These are phyloP conservation scores for Alternaria arbusti DNA, from an alignment of 2,329 filamentous ascomycete species.

Conservation along the genomic window DNA sequence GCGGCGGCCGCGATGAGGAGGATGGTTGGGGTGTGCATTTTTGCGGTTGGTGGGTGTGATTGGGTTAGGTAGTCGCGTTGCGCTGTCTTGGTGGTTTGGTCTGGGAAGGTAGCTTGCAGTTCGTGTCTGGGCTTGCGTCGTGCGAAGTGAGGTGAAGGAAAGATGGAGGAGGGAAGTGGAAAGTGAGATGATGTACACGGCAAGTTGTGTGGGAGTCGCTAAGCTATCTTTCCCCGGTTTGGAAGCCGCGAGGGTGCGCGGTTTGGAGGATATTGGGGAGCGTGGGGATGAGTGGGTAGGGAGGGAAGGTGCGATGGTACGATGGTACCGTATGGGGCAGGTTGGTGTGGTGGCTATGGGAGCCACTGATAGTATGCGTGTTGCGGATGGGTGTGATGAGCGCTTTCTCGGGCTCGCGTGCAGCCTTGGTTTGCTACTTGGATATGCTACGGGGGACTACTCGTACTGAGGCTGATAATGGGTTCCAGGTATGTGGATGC, in stretches of 20 bases:
- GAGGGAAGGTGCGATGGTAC: background rate
- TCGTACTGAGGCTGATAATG: too few species aligned
- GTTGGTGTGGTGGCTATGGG: background rate
- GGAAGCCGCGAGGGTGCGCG: background rate
- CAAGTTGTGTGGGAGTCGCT: background rate
- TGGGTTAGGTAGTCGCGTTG: background rate
- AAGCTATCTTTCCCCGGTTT: background rate
- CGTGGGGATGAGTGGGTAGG: background rate
- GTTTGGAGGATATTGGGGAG: background rate
- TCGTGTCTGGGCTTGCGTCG: too few species aligned
- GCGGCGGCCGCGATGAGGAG: background rate
- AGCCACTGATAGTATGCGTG: background rate
- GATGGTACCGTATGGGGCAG: background rate
- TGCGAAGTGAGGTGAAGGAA: background rate
- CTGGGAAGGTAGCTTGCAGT: background rate
- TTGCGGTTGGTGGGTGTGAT: background rate
- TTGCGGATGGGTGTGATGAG: background rate
- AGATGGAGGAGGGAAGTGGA: background rate
- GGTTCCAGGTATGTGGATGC: fast-evolving
- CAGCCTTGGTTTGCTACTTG: too few species aligned
- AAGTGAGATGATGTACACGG: background rate
- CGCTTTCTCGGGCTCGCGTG: too few species aligned
- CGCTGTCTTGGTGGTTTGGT: too few species aligned
- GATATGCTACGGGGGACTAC: too few species aligned
- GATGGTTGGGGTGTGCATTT: background rate